Base-by-base conservation (phyloP, 352 stramenopile species). In the Phytophthora chlamydospora region DNA sequence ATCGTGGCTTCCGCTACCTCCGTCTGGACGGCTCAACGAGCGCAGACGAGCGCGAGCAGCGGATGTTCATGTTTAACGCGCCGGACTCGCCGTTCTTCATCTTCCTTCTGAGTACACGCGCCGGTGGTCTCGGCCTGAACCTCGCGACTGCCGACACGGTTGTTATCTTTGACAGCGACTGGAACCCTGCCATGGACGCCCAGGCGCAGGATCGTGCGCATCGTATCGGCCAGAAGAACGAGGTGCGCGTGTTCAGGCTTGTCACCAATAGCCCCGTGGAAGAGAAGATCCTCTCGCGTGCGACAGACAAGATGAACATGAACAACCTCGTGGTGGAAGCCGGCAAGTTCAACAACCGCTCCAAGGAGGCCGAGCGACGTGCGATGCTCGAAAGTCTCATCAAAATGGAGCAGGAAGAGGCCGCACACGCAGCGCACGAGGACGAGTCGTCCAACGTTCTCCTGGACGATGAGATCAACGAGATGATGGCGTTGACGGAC, bases 91-190 rank as follows among this genome's bases (percentile, higher is more conserved):
- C 85, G 4, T 93, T 80, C 67, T 99, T 99, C 64, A 89, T 91
- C 29, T 99, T 99, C 71, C 75, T 99, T 13, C 74, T 99, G 27
- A 98, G 88, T 69, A 99, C 98, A 16, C 85, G 97, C 7, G 97
- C 97, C 21, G 98, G 98, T 63, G 98, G 98, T 19, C 78, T 99
- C 24, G 98, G 98, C 19, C 67, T 99, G 17, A 99, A 99, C 73
- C 87, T 99, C 21, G 96, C 95, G 29, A 97, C 96, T 17, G 98
- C 98, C 24, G 97, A 99, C 66, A 99, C 97, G 5, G 97, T 99
- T 6, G 97, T 99, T 39, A 99, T 99, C 71, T 99, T 99, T 63
- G 98, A 99, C 67, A 98, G 88, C 62, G 98, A 99, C 70, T 99
- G 97, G 97, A 99, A 99, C 74, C 98, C 98, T n/a, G 93, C 97